Conservation (phyloP, 2,329 filamentous ascomycete genomes). For the Myriangium duriaei region DNA sequence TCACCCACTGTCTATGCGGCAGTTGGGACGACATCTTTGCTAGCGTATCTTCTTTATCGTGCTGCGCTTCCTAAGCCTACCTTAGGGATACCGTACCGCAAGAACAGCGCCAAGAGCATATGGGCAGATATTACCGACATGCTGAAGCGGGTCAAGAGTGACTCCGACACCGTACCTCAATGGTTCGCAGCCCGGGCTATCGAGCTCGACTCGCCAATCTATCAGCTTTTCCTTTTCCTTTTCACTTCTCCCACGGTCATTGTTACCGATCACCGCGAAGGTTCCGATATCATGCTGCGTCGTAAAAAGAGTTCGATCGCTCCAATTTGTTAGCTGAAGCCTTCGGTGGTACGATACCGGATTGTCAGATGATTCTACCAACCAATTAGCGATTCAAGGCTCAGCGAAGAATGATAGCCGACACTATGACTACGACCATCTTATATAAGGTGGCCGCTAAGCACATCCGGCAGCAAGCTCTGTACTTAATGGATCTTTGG, state of each 20-base stretch:
- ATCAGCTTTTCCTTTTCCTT: conserved; percentile 39
- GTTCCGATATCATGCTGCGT: conserved; percentile 33
- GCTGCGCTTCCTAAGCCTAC: conserved; percentile 31
- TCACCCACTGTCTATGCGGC: too few relatives aligned
- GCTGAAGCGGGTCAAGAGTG: conserved; percentile 17
- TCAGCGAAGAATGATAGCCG: conserved; percentile 18
- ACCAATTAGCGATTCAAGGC: conserved; percentile 18
- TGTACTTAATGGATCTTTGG: conserved; percentile 23
- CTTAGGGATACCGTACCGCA: conserved; percentile 36
- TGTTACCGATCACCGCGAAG: conserved; percentile 31
- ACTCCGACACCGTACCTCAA: conserved; percentile 2
- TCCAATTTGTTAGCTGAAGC: conserved; percentile 22
- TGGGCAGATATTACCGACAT: conserved; percentile 35
- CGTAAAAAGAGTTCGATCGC: conserved; percentile 34
- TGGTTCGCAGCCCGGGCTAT: conserved; percentile 12
- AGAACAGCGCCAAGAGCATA: conserved; percentile 22
- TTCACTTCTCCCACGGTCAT: conserved; percentile 33
- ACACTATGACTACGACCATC: conserved; percentile 19
- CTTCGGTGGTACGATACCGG: conserved; percentile 16
- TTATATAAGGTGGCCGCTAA: conserved; percentile 19
- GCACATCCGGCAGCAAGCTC: conserved; percentile 17
- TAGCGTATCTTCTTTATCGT: too few relatives aligned
- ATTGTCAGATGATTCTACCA: conserved; percentile 16
- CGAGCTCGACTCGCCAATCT: conserved; percentile 28
- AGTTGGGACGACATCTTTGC: too few relatives aligned